Evolutionary conservation across 2,329 filamentous ascomycete genomes (phyloP), one percentile per base, ranked within the genome.

Genomic region (Alternaria atra): DNA sequence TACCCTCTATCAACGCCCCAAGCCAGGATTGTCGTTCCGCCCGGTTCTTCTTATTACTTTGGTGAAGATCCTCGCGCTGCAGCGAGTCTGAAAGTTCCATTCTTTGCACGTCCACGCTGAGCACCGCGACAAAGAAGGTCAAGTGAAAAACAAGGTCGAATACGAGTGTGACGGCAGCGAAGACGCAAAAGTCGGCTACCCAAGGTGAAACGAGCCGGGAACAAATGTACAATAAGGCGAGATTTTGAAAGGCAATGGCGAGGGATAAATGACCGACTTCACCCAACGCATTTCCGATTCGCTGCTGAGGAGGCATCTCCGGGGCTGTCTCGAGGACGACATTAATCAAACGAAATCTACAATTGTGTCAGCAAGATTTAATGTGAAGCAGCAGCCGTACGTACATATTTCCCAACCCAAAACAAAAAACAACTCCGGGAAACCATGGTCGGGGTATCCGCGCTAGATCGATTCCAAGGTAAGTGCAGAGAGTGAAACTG

Each of bases 101-200:
- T 67, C 91, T 85, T 23, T 89, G 86, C 9, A 94, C 90, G 74
- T 94, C 91, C 43, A 94, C 89, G 70, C 90, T 93, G 25, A 94
- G 81, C 12, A 94, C 90, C 1, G 91, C 88, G 4, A 93, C 83
- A 72, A 94, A 94, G 79, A 93, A 94, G 0, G 91, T 94, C 7
- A 92, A 85, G 23, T 93, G 83, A 71, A 91, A 93, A 70, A 93
- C 88, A 63, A 91, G 90, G 76, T 94, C 91, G 69, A 94, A 90
- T 0, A 91, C 79, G 13, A 92, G 86, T 1, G 91, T 92, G 52
- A 94, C 86, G 2, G 89, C 89, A 3, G 90, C 89, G 75, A 94
- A 94, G 1, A 86, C 86, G 77, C 91, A 94, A 69, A 94, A 93
- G 0, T 89, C 90, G 1, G 88, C 86, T 4, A 93, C 89, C 48